Conservation (phyloP, 1,284 basidiomycete genomes). For the Kalmanozyma brasiliensis region DNA sequence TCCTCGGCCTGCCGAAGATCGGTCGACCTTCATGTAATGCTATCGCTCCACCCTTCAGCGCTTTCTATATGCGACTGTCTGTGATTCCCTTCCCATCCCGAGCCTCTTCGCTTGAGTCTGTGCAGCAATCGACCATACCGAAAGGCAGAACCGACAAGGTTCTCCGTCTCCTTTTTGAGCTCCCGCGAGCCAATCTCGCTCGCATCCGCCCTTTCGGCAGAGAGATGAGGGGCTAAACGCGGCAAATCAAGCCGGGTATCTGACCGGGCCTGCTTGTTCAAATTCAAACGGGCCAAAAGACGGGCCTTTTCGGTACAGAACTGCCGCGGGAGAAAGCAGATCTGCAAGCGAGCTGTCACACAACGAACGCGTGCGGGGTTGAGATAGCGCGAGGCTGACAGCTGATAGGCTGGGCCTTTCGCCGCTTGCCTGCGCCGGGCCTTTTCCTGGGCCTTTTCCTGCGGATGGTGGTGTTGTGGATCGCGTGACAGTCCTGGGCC, state of each 20-base stretch:
- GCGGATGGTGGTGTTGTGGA: not conserved
- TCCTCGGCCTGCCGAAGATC: slow-evolving; percentile 32
- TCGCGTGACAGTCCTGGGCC: slow-evolving; percentile 1
- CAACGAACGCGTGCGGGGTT: not conserved
- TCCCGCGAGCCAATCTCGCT: too few relatives aligned
- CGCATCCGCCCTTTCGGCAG: not conserved
- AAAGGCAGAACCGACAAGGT: too few relatives aligned
- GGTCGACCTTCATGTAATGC: too few relatives aligned
- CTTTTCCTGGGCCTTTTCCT: slow-evolving; percentile 40
- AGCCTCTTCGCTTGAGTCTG: too few relatives aligned
- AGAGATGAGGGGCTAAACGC: not conserved
- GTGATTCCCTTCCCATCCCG: too few relatives aligned
- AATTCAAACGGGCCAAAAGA: slow-evolving; percentile 40
- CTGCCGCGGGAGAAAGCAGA: not conserved
- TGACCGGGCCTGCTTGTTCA: slow-evolving; percentile 10
- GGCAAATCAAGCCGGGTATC: slow-evolving; percentile 23
- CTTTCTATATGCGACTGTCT: too few relatives aligned
- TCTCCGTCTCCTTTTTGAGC: too few relatives aligned
- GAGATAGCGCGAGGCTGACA: too few relatives aligned
- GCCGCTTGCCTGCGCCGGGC: slow-evolving; percentile 39
- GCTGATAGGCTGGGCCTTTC: slow-evolving; percentile 50
- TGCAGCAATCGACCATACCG: too few relatives aligned
- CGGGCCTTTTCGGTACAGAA: slow-evolving; percentile 13
- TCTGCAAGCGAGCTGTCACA: slow-evolving; percentile 14
- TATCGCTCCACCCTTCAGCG: too few relatives aligned